phyloP scores from a whole-genome alignment of 2,329 filamentous ascomycete genomes.

The Sporothrix humicola region DNA sequence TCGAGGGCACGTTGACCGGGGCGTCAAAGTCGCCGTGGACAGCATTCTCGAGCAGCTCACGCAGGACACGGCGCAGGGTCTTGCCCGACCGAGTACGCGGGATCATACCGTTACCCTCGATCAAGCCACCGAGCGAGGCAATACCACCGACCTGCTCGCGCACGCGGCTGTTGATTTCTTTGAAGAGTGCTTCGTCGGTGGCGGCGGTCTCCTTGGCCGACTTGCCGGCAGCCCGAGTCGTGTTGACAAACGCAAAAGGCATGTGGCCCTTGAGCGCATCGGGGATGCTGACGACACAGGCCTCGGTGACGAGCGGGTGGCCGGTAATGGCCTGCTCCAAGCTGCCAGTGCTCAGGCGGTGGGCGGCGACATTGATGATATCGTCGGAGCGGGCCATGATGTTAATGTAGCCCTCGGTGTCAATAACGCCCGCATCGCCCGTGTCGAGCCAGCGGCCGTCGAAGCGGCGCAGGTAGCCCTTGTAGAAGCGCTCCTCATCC shows the following conservation, averaged over 20 bases:
- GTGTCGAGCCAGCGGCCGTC: conserved; percentile 85
- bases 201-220: conserved; percentile 13
- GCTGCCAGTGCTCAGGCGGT: conserved; percentile 83
- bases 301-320: conserved; percentile 79
- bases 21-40: conserved; percentile 74
- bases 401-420: conserved; percentile 70
- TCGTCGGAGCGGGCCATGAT: conserved; percentile 75
- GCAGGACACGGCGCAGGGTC: conserved; percentile 79
- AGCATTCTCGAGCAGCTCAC: conserved; percentile 84
- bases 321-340: conserved; percentile 91
- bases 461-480: conserved; percentile 83
- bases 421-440: conserved; percentile 86
- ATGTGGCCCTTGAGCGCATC: conserved; percentile 88
- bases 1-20: conserved; percentile 76
- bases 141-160: conserved; percentile 86
- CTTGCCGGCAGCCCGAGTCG: conserved; percentile 45
- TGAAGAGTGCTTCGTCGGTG: conserved; percentile 45
- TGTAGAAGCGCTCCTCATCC: conserved; percentile 85
- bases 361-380: conserved; percentile 94
- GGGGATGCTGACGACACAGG: conserved; percentile 83
- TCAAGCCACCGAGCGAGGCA: conserved; percentile 81
- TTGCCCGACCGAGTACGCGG: conserved; percentile 93
- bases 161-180: conserved; percentile 75
- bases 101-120: conserved; percentile 84
- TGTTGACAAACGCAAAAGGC: conserved; percentile 84